phyloP scores from a whole-genome alignment of 352 stramenopile genomes.

The Phytophthora pinifolia region DNA sequence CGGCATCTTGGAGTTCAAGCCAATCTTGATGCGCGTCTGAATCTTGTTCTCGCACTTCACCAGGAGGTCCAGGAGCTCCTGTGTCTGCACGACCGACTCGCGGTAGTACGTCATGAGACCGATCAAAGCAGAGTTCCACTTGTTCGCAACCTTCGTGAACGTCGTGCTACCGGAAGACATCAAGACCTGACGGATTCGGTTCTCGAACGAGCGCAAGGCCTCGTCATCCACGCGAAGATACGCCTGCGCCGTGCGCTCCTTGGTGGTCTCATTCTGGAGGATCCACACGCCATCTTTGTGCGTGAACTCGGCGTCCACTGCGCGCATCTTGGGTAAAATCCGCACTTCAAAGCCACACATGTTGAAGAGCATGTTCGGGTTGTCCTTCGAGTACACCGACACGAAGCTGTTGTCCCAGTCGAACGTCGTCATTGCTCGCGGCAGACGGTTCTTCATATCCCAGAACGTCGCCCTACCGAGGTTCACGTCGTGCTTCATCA shows the following conservation, averaged over 20 bases:
- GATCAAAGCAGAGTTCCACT: slow-evolving; percentile 96
- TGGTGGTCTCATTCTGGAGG: slow-evolving; percentile 99
- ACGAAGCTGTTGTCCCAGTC: slow-evolving; percentile 99
- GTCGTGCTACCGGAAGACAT: slow-evolving; percentile 99
- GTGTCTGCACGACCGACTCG: slow-evolving; percentile 99
- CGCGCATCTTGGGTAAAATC: slow-evolving; percentile 92
- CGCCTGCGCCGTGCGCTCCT: slow-evolving; percentile 99
- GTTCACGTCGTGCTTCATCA: slow-evolving; percentile 99
- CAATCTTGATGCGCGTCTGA: slow-evolving; percentile 99
- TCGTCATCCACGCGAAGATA: slow-evolving; percentile 97
- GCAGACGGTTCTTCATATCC: slow-evolving; percentile 99
- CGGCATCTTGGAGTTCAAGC: slow-evolving; percentile 99
- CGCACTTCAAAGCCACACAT: slow-evolving; percentile 99
- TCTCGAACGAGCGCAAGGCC: slow-evolving; percentile 97
- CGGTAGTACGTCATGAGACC: slow-evolving; percentile 99
- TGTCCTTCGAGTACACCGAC: slow-evolving; percentile 99
- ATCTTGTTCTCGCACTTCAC: slow-evolving; percentile 99
- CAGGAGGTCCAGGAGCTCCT: slow-evolving; percentile 99
- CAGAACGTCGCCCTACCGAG: slow-evolving; percentile 99
- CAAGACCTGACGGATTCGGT: slow-evolving; percentile 98
- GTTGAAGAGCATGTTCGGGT: slow-evolving; percentile 99
- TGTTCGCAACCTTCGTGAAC: slow-evolving; percentile 99
- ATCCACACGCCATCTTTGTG: slow-evolving; percentile 99
- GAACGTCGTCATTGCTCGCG: slow-evolving; percentile 97
- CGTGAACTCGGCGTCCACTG: slow-evolving; percentile 90